Conservation (phyloP, 2,329 filamentous ascomycete genomes). For the Parastagonospora nodorum region DNA sequence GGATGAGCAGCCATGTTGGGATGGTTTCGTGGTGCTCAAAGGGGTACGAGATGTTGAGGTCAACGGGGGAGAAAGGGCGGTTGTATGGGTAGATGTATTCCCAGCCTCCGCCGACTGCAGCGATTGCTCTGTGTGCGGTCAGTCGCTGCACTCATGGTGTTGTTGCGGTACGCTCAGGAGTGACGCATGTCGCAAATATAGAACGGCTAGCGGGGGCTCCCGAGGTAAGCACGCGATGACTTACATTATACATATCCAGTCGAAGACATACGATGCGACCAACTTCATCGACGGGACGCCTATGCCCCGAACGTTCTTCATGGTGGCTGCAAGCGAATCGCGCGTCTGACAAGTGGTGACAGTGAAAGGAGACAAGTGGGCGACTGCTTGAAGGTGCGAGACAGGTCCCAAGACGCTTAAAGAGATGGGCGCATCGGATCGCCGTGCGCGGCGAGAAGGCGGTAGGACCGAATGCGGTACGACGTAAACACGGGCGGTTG, state of each 20-base stretch:
- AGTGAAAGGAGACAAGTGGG: constrained; percentile 11
- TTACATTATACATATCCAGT: constrained; percentile 73
- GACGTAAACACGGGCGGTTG: neutral
- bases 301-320: constrained; percentile 30
- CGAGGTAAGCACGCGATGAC: constrained; percentile 19
- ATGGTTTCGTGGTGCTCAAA: constrained; percentile 74
- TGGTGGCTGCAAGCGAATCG: constrained; percentile 14
- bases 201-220: constrained; percentile 8
- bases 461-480: neutral
- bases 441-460: neutral
- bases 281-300: constrained; percentile 56
- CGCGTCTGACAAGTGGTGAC: constrained; percentile 2
- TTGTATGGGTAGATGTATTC: constrained; percentile 67
- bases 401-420: constrained; percentile 4
- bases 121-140: constrained; percentile 54
- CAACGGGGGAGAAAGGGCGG: constrained; percentile 72
- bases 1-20: constrained; percentile 65
- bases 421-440: constrained; percentile 9
- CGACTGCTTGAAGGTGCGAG: neutral
- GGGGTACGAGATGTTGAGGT: constrained; percentile 81
- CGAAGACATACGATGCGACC: constrained; percentile 69
- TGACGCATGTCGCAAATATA: neutral
- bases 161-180: neutral
- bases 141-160: constrained; percentile 5
- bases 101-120: constrained; percentile 64